A percentile compares a stretch with the other conserved stretches of the same genome.
These are phyloP conservation scores for Amanita thiersii DNA, from an alignment of 768 basidiomycete genomes.

Conservation along the genomic window DNA sequence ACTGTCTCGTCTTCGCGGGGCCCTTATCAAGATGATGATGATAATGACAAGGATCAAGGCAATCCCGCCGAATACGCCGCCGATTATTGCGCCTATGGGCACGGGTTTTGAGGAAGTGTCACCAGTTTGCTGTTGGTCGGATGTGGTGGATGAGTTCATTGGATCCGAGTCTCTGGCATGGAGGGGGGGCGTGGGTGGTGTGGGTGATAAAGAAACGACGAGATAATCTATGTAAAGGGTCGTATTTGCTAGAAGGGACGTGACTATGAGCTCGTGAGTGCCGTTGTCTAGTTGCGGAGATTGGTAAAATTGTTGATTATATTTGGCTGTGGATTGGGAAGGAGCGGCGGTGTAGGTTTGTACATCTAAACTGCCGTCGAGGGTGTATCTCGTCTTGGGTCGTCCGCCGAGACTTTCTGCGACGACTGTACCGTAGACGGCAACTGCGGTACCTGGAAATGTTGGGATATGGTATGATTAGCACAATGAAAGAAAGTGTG, in stretches of 20 bases:
- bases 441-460: constrained; percentile 1
- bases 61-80: constrained; percentile 1
- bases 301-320: background rate
- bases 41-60: background rate
- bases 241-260: background rate
- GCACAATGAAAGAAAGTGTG: no score
- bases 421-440: constrained; percentile 1
- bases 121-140: no score
- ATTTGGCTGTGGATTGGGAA: background rate
- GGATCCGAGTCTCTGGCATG: no score
- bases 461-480: background rate
- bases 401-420: background rate
- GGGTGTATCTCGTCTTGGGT: background rate
- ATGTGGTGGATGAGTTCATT: no score
- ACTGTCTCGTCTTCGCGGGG: background rate
- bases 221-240: constrained; percentile 1
- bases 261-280: background rate
- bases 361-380: background rate
- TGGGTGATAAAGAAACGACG: background rate
- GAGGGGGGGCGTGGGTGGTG: background rate
- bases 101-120: no score
- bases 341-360: background rate
- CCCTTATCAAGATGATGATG: background rate
- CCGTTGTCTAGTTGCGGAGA: constrained; percentile 1
- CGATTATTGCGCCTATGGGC: constrained; percentile 1